Conservation (phyloP, 805 yeast species). For the Sugiyamaella mastotermitis region DNA sequence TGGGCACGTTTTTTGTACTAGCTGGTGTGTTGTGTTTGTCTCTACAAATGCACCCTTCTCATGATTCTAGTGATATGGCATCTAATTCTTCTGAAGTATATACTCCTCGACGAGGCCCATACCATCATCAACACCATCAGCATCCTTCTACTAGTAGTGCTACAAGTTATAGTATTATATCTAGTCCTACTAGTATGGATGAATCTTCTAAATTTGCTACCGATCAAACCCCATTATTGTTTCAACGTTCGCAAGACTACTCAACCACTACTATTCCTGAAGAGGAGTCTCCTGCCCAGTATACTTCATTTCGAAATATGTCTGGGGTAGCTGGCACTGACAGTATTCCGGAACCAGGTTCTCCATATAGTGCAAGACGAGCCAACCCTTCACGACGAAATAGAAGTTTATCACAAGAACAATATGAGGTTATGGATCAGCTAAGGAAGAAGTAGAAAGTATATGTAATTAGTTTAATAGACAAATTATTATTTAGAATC, state of each 20-base stretch:
- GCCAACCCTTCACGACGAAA: constrained; percentile 19
- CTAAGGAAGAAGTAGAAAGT: constrained; percentile 27
- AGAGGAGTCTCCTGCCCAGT: constrained; percentile 12
- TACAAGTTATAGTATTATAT: not conserved
- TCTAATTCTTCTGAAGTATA: not conserved
- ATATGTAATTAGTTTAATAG: too few species aligned
- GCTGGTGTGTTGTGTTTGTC: constrained; percentile 64
- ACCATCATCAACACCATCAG: not conserved
- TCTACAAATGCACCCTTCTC: constrained; percentile 34
- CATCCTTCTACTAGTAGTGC: not conserved
- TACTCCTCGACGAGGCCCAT: not conserved
- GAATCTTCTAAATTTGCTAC: not conserved
- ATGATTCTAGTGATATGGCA: not conserved
- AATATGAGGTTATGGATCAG: constrained; percentile 43
- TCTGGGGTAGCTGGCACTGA: constrained; percentile 13
- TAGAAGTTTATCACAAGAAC: constrained; percentile 47
- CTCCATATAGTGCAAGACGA: constrained; percentile 16
- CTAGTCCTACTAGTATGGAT: not conserved
- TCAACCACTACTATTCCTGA: not conserved
- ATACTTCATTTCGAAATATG: constrained; percentile 27
- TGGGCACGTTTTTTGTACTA: constrained; percentile 40
- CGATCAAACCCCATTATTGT: constrained; percentile 12
- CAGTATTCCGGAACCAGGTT: constrained; percentile 19
- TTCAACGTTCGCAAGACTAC: not conserved
- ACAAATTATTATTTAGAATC: too few species aligned